phyloP scores from a whole-genome alignment of 1,284 basidiomycete species.

The Clitocybe nebularis region DNA sequence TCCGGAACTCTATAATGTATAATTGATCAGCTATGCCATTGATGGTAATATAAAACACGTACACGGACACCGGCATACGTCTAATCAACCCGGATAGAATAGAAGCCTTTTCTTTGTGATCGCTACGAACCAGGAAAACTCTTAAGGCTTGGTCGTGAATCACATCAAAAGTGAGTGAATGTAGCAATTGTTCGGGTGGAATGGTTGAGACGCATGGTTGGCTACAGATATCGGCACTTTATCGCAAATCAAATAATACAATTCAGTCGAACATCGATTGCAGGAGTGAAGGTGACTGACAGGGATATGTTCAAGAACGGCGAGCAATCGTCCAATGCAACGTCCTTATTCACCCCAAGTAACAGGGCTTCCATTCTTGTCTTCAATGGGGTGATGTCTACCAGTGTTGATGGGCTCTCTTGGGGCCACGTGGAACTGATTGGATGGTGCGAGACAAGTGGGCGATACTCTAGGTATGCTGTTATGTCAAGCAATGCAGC shows the following conservation, averaged over 20 bases:
- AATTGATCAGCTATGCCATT: neutral
- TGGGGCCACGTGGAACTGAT: slow-evolving; percentile 14
- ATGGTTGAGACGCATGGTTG: slow-evolving; percentile 13
- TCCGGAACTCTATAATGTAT: too few species aligned
- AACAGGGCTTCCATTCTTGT: slow-evolving; percentile 8
- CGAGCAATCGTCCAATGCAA: slow-evolving; percentile 8
- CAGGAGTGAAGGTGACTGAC: too few species aligned
- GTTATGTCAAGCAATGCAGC: slow-evolving; percentile 14
- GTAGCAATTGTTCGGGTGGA: slow-evolving; percentile 6
- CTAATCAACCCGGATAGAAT: slow-evolving; percentile 9
- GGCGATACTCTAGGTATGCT: slow-evolving; percentile 14
- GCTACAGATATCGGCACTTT: slow-evolving; percentile 10
- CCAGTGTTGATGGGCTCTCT: neutral
- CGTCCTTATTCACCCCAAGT: slow-evolving; percentile 11
- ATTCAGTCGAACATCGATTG: too few species aligned
- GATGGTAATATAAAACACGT: neutral
- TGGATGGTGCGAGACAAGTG: slow-evolving; percentile 12
- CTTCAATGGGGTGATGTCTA: slow-evolving; percentile 4
- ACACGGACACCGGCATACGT: slow-evolving; percentile 7
- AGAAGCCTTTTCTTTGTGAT: slow-evolving; percentile 7
- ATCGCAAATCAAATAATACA: neutral
- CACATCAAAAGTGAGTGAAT: slow-evolving; percentile 10
- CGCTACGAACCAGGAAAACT: slow-evolving; percentile 11
- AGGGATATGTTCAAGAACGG: slow-evolving; percentile 10
- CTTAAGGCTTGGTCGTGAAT: slow-evolving; percentile 14